phyloP scores from a whole-genome alignment of 805 yeast species.

The Yarrowia deformans region DNA sequence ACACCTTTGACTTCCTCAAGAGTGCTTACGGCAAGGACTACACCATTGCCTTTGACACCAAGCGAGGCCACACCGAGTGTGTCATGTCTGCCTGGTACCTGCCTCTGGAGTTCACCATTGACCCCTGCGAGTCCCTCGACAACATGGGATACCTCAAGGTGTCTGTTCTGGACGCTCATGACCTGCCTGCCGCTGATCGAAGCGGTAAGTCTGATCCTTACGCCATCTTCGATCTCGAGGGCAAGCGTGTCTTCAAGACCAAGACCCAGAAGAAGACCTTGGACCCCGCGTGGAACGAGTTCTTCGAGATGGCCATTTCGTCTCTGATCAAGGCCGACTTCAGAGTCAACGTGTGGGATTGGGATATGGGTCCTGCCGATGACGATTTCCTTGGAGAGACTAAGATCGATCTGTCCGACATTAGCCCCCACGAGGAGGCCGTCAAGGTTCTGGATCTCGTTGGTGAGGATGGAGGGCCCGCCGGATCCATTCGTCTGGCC shows the following conservation, averaged over 20 bases:
- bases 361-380: constrained; percentile 91
- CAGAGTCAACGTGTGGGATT: constrained; percentile 71
- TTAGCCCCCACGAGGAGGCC: constrained; percentile 64
- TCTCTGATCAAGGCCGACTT: constrained; percentile 70
- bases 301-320: constrained; percentile 60
- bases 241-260: constrained; percentile 70
- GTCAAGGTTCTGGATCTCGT: constrained; percentile 61
- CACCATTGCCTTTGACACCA: constrained; percentile 62
- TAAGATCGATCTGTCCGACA: constrained; percentile 60
- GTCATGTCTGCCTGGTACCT: constrained; percentile 75
- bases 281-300: constrained; percentile 89
- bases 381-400: constrained; percentile 84
- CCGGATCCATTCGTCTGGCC: constrained; percentile 67
- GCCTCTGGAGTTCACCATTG: constrained; percentile 70
- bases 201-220: constrained; percentile 96
- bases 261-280: constrained; percentile 85
- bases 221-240: constrained; percentile 71
- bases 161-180: constrained; percentile 67
- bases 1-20: constrained; percentile 70
- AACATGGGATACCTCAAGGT: constrained; percentile 76
- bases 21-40: constrained; percentile 70
- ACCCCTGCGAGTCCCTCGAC: constrained; percentile 74
- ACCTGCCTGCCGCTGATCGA: constrained; percentile 83
- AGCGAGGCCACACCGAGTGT: constrained; percentile 53
- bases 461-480: constrained; percentile 54